Evolutionary conservation across 495 filamentous ascomycete genomes (phyloP).

Genomic region (Staphylotrichum tortipilum): DNA sequence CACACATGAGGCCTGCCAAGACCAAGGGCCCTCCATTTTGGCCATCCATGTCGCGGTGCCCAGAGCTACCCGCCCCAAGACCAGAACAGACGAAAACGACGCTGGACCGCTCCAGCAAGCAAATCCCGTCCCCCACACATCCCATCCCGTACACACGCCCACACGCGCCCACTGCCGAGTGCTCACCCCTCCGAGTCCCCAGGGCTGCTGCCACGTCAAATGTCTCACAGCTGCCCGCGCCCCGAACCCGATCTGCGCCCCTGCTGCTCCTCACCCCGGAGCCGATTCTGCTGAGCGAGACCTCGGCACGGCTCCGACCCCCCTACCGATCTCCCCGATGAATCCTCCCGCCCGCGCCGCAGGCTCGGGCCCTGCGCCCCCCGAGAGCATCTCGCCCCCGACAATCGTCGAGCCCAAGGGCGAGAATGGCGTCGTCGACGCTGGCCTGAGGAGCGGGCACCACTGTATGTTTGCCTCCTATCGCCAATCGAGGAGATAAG

Average conservation of each 20-base stretch:
- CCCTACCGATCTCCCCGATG: constrained; percentile 22
- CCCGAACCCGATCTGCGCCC: neutral
- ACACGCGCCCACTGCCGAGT: too few species aligned
- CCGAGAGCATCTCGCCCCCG: constrained; percentile 12
- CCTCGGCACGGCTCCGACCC: constrained; percentile 3
- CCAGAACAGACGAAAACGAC: too few species aligned
- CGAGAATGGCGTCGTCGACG: constrained; percentile 48
- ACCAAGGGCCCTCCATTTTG: too few species aligned
- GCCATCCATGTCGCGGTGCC: too few species aligned
- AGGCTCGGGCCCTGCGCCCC: constrained; percentile 26
- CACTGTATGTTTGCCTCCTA: constrained; percentile 53
- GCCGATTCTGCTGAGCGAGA: neutral
- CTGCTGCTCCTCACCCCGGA: neutral
- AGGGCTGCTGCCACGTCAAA: neutral
- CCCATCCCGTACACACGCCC: too few species aligned
- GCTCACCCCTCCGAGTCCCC: neutral
- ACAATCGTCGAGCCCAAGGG: constrained; percentile 3
- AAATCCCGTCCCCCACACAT: too few species aligned
- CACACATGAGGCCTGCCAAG: too few species aligned
- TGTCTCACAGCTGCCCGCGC: neutral
- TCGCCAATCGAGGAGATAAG: neutral
- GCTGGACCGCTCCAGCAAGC: too few species aligned
- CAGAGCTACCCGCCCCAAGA: too few species aligned
- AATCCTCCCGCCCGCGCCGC: constrained; percentile 18
- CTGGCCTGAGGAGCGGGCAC: constrained; percentile 61